phyloP scores from a whole-genome alignment of 2,329 filamentous ascomycete genomes.

The Xylaria arbuscula region DNA sequence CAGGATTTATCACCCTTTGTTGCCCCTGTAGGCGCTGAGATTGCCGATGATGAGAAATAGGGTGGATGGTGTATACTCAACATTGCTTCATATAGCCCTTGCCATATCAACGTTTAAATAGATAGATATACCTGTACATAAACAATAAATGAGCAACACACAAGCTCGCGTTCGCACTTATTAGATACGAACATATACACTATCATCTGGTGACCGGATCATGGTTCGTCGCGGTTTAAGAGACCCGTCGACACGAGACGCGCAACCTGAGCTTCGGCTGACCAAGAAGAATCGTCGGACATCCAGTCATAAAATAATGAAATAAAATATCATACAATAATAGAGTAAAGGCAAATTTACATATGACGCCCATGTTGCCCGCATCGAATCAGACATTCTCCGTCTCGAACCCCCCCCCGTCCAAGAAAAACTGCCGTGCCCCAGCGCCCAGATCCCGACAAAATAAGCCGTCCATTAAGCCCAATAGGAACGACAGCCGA shows the following conservation, averaged over 20 bases:
- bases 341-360: no score
- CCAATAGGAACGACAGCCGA: conserved; percentile 26
- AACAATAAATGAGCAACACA: not conserved
- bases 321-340: no score
- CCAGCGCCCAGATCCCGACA: conserved; percentile 32
- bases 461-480: conserved; percentile 18
- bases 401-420: conserved; percentile 19
- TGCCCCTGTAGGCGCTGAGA: conserved; percentile 41
- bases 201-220: not conserved
- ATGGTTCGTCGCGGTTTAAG: not conserved
- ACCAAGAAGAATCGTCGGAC: not conserved
- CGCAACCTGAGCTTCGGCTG: not conserved
- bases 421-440: conserved; percentile 37
- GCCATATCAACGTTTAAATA: not conserved
- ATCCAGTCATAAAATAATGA: not conserved
- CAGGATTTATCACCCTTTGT: conserved; percentile 43
- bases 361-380: no score
- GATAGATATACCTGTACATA: not conserved
- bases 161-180: not conserved
- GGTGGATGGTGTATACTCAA: not conserved
- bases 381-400: not conserved
- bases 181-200: not conserved
- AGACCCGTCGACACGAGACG: not conserved
- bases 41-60: conserved; percentile 39
- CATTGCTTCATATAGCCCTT: not conserved